Base-by-base conservation (phyloP, 2,329 filamentous ascomycete species). In the Colletotrichum eleusines region DNA sequence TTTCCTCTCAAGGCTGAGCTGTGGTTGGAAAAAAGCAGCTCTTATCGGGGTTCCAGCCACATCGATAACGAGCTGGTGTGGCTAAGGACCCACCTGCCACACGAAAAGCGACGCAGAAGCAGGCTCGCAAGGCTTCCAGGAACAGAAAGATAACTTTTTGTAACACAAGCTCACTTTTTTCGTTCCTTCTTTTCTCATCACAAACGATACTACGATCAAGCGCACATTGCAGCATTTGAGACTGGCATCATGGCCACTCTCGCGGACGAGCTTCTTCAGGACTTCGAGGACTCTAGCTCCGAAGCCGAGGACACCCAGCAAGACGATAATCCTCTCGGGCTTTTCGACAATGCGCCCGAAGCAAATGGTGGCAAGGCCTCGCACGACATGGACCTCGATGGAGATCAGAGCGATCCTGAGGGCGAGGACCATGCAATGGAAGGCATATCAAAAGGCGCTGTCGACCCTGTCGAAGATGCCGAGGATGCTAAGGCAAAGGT, bases 181-280 rank as follows among this genome's bases (percentile, higher is more conserved):
- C 40, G 14, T 35, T 12, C 48, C 61, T 33, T 57, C 46, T 18
- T 3, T 16, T 26, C n/a, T 31, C 23, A 26, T 48, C 7, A 26
- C 38, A 48, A 12, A 23, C n/a, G 26, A n/a, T 16, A 54, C 12
- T 50, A 50, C 31, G 31, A 38, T 35, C 26, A 11, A 44, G 42
- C 3, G 28, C 23, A n/a, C 14, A 54, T 35, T 5, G 14, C 48
- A 53, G 11, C 0, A 53, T 18, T 8, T 53, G 33, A 9, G 23
- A 26, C 12, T 11, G 33, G 57, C 77, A 81, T 72, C 63, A 97
- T 98, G 94, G 94, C 95, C 80, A 97, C 94, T 54, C 88, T 97
- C 73, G 95, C 94, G 73, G 95, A 98, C 77, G 95, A 98, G 80
- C 88, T 99, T 14, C 87, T 98, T 76, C 93, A 96, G 77, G 94